A percentile compares a stretch with the other conserved stretches of the same genome.
These are phyloP conservation scores for Echria macrotheca DNA, from an alignment of 495 filamentous ascomycete species.

Conservation along the genomic window DNA sequence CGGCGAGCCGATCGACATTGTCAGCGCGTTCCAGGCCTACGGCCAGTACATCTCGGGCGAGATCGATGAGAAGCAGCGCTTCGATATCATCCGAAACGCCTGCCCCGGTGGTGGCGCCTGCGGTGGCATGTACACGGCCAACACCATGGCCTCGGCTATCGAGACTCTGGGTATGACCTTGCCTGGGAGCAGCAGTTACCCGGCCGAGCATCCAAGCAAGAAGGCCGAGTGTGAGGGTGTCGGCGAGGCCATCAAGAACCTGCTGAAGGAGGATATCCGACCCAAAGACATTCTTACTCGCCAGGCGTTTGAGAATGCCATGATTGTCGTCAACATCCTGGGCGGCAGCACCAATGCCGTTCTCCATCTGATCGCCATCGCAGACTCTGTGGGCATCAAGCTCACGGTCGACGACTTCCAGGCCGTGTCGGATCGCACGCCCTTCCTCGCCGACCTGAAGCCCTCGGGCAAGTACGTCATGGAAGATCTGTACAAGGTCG, in stretches of 20 bases:
- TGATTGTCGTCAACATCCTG: slow-evolving; percentile 91
- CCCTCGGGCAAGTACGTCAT: slow-evolving; percentile 97
- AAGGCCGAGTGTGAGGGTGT: slow-evolving; percentile 77
- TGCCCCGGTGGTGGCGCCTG: slow-evolving; percentile 92
- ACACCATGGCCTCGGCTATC: slow-evolving; percentile 97
- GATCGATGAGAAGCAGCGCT: slow-evolving; percentile 83
- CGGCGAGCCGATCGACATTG: slow-evolving; percentile 82
- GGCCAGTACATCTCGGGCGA: slow-evolving; percentile 89
- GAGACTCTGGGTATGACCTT: slow-evolving; percentile 95
- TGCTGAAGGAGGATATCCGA: slow-evolving; percentile 81
- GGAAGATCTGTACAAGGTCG: slow-evolving; percentile 82
- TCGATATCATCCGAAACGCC: slow-evolving; percentile 91
- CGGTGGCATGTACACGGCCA: slow-evolving; percentile 99
- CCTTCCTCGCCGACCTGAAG: slow-evolving; percentile 94
- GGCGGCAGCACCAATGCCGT: slow-evolving; percentile 97
- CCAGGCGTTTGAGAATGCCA: slow-evolving; percentile 91
- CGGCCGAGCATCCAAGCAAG: slow-evolving; percentile 83
- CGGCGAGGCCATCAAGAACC: slow-evolving; percentile 78
- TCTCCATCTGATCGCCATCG: slow-evolving; percentile 93
- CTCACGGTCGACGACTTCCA: slow-evolving; percentile 98
- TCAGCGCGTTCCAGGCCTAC: slow-evolving; percentile 97
- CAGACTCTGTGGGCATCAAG: slow-evolving; percentile 87
- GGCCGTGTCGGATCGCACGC: slow-evolving; percentile 80
- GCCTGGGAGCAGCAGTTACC: slow-evolving; percentile 87
- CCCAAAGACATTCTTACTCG: slow-evolving; percentile 88